Evolutionary conservation across 2,329 filamentous ascomycete genomes (phyloP).

Genomic region (Basipetospora chlamydospora): DNA sequence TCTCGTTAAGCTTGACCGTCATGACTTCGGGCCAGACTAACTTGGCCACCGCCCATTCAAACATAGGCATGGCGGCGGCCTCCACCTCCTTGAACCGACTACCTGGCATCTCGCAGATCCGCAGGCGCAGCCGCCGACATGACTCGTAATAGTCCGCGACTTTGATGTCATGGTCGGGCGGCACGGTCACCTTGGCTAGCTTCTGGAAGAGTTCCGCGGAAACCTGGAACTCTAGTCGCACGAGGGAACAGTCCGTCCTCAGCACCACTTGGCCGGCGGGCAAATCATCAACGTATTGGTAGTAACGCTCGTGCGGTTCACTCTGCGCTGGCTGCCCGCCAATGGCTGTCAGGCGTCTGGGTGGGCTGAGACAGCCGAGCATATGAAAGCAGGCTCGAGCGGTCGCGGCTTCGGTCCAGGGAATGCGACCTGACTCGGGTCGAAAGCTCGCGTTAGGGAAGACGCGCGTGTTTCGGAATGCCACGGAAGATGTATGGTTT

Average conservation of each 20-base stretch:
- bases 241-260: not conserved
- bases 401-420: too few relatives aligned
- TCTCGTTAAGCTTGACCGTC: slow-evolving; percentile 2
- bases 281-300: slow-evolving; percentile 1
- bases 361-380: not conserved
- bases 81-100: not conserved
- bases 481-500: not conserved
- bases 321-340: too few relatives aligned
- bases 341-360: not conserved
- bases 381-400: not conserved
- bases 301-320: slow-evolving; percentile 2
- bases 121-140: not conserved
- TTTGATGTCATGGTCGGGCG: not conserved
- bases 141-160: not conserved
- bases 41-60: not conserved
- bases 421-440: too few relatives aligned
- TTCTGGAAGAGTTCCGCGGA: not conserved
- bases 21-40: not conserved
- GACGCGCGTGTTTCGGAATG: not conserved
- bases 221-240: slow-evolving; percentile 1
- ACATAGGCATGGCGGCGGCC: not conserved
- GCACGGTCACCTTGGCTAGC: not conserved
- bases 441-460: too few relatives aligned
- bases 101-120: slow-evolving; percentile 1
- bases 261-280: not conserved